phyloP scores from a whole-genome alignment of 345 rosid species.

The Syzygium oleosum region DNA sequence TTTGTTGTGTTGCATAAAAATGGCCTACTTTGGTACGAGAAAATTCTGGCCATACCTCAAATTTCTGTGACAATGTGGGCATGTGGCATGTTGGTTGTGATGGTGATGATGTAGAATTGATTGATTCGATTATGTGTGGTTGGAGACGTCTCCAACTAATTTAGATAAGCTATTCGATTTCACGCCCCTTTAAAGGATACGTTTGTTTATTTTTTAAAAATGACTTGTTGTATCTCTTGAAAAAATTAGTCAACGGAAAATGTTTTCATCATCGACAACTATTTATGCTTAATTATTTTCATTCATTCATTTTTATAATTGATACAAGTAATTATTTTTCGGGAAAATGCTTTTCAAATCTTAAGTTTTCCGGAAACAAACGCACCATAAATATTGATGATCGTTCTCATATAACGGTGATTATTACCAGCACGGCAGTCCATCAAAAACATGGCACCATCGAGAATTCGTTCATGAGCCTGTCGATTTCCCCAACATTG shows the following conservation, averaged over 20 bases:
- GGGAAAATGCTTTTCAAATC: accelerated
- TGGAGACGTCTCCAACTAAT: neutral
- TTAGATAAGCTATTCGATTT: neutral
- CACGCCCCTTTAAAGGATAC: neutral
- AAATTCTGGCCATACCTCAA: neutral
- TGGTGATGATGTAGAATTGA: neutral
- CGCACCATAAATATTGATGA: neutral
- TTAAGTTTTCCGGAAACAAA: accelerated
- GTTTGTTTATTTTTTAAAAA: neutral
- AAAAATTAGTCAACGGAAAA: neutral
- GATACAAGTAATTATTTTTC: accelerated
- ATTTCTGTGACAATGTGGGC: neutral
- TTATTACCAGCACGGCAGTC: neutral
- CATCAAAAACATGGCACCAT: neutral
- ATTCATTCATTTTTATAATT: neutral
- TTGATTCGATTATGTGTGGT: neutral
- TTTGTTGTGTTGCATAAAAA: neutral
- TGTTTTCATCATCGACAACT: too few relatives aligned
- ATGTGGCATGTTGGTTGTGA: neutral
- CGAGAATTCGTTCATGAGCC: neutral
- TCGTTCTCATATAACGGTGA: neutral
- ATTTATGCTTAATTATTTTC: too few relatives aligned
- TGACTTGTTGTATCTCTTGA: neutral
- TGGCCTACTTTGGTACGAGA: neutral
- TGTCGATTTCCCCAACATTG: neutral